Evolutionary conservation across 2,329 filamentous ascomycete species (phyloP).

Genomic region (Leptographium procerum): DNA sequence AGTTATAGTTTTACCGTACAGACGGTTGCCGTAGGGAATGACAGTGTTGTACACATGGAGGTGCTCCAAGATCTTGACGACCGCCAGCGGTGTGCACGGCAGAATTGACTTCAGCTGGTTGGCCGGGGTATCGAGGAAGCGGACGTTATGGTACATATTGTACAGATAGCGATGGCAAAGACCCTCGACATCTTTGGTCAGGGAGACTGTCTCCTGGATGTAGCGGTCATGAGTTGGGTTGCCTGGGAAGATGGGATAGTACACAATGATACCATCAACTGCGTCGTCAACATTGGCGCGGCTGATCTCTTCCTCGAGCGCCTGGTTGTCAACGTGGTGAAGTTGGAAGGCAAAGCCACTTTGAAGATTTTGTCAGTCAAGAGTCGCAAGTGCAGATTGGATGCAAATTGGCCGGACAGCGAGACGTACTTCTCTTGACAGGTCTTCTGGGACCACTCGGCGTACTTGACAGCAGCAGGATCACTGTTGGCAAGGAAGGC

Average conservation of each 20-base stretch:
- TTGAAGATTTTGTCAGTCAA: conserved; percentile 3
- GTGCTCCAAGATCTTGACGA: conserved; percentile 95
- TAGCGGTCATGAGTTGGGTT: conserved; percentile 85
- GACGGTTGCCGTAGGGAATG: conserved; percentile 79
- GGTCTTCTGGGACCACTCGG: conserved; percentile 94
- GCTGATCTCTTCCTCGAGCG: conserved; percentile 80
- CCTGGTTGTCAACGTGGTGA: conserved; percentile 71
- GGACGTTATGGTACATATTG: conserved; percentile 99
- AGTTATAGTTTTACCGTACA: conserved; percentile 89
- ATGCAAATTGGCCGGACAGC: background rate
- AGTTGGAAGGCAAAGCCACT: conserved; percentile 88
- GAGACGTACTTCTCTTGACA: conserved; percentile 80
- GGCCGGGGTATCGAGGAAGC: conserved; percentile 71
- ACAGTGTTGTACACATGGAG: conserved; percentile 95
- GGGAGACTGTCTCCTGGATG: conserved; percentile 83
- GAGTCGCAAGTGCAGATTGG: background rate
- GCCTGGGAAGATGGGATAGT: conserved; percentile 86
- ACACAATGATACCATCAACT: conserved; percentile 89
- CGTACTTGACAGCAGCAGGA: conserved; percentile 84
- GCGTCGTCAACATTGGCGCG: conserved; percentile 66
- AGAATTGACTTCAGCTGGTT: conserved; percentile 82
- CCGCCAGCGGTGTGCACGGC: conserved; percentile 88
- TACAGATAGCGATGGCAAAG: conserved; percentile 88
- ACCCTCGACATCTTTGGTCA: conserved; percentile 91
- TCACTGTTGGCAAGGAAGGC: conserved; percentile 90